A percentile compares a stretch with the other conserved stretches of the same genome.
Conservation (phyloP, 805 yeast genomes). For the Ogataea trehalophila region DNA sequence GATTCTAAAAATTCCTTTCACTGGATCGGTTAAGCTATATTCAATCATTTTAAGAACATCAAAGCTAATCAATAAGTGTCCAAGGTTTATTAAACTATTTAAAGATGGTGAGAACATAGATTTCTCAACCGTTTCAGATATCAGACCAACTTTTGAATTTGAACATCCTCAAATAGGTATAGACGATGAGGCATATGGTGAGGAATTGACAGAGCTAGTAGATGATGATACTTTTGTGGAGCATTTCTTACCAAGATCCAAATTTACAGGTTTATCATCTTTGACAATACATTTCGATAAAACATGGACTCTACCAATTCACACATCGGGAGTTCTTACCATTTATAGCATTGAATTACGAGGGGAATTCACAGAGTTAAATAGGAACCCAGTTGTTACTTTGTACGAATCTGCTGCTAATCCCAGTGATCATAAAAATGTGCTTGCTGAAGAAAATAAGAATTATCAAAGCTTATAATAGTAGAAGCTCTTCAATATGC, state of each 20-base stretch:
- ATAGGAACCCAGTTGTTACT: slow-evolving; percentile 67
- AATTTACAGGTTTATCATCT: slow-evolving; percentile 64
- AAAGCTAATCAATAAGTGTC: slow-evolving; percentile 56
- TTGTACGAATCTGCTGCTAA: slow-evolving; percentile 89
- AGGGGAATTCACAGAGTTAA: slow-evolving; percentile 58
- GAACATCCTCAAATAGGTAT: slow-evolving; percentile 65
- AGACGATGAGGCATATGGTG: slow-evolving; percentile 21
- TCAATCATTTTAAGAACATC: slow-evolving; percentile 68
- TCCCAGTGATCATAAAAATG: slow-evolving; percentile 74
- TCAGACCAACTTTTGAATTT: slow-evolving; percentile 45
- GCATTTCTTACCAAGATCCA: slow-evolving; percentile 71
- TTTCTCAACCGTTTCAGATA: slow-evolving; percentile 53
- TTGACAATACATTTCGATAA: slow-evolving; percentile 65
- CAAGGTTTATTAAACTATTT: slow-evolving; percentile 62
- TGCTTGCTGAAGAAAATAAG: slow-evolving; percentile 20
- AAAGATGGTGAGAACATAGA: slow-evolving; percentile 70
- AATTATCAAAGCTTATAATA: slow-evolving; percentile 13
- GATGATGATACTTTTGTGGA: slow-evolving; percentile 63
- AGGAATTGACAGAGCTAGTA: slow-evolving; percentile 22
- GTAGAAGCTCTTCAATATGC: neutral
- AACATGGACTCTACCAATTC: slow-evolving; percentile 45
- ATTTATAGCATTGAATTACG: slow-evolving; percentile 73
- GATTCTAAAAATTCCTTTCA: slow-evolving; percentile 74
- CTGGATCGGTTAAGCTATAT: slow-evolving; percentile 59
- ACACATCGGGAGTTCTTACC: slow-evolving; percentile 38